These are phyloP conservation scores for Aquilaria malaccensis DNA, from an alignment of 345 rosid genomes.

Conservation along the genomic window DNA sequence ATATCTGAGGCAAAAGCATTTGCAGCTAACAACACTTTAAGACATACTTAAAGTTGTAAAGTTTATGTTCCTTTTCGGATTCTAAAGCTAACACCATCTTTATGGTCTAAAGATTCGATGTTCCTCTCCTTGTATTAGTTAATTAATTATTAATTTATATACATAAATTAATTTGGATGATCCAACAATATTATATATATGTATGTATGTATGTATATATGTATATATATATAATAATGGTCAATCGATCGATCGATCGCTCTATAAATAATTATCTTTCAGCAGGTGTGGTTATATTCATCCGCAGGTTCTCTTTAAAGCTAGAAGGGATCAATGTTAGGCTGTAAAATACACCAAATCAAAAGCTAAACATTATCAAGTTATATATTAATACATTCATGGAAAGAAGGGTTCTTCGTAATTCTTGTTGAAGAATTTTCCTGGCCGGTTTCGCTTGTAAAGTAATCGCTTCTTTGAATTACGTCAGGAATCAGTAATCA, in stretches of 20 bases:
- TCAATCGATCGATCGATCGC: too few species aligned
- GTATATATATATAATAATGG: too few species aligned
- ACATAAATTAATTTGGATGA: too few species aligned
- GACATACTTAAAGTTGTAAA: slow-evolving; percentile 14
- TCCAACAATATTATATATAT: too few species aligned
- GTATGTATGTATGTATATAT: too few species aligned
- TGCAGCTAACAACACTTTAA: slow-evolving; percentile 3
- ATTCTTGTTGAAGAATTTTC: not conserved
- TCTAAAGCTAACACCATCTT: slow-evolving; percentile 18
- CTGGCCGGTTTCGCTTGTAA: too few species aligned
- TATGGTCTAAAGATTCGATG: slow-evolving; percentile 28
- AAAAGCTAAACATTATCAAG: not conserved
- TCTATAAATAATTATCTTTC: too few species aligned
- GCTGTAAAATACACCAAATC: not conserved
- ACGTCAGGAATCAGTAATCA: too few species aligned
- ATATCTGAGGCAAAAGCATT: slow-evolving; percentile 7
- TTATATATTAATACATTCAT: slow-evolving; percentile 1
- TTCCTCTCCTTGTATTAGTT: slow-evolving; percentile 3
- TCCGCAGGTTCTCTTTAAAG: too few species aligned
- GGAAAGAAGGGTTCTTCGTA: slow-evolving; percentile 8
- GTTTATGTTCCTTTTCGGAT: slow-evolving; percentile 23
- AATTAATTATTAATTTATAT: too few species aligned
- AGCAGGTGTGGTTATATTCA: too few species aligned
- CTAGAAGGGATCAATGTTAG: not conserved
- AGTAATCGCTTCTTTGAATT: too few species aligned